Base-by-base conservation (phyloP, 2,329 filamentous ascomycete genomes). In the Cordyceps militaris region DNA sequence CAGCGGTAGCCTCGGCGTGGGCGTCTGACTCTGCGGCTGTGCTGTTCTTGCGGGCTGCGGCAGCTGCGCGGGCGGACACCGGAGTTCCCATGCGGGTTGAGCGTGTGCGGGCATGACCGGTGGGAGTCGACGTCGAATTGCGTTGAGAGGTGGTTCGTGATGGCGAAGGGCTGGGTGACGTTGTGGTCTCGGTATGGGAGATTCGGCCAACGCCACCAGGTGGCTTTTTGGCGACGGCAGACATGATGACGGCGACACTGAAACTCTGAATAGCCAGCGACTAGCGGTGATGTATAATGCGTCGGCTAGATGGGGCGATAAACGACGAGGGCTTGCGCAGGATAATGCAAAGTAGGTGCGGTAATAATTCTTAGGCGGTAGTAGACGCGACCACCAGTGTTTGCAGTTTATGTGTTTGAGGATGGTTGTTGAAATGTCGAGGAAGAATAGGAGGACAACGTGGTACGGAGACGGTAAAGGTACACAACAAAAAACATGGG, bases 1-100 rank as follows among this genome's bases (percentile, higher is more conserved):
- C 76, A 16, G 89, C 86, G 43, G 90, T 79, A 61, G 88, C 86
- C 72, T 94, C 91, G 19, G 89, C 91, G 64, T 88, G 85, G 34
- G 77, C 77, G 60, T 81, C 79, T 59, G 66, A 67, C 52, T 79
- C 74, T 26, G 56, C 56, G 43, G 71, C 68, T 49, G 70, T 67
- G 59, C 75, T 76, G 61, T 77, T 73, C 62, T 79, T 81, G 63
- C 87, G 83, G 63, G 82, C 81, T 46, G 83, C 84, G 56, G 83
- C 84, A 56, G 87, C 85, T 55, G 86, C 86, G 65, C 89, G 85
- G 60, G 88, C 88, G 61, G 89, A 90, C 23, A 90, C 81, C 32
- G 86, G 83, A n/a, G 81, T 81, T 56, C 79, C 80, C 34, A 76
- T 76, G 66, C 88, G 84, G 61, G 84, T 76, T 14, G 89, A 90